Conservation (phyloP, 768 basidiomycete genomes). For the Cytidiella melzeri region DNA sequence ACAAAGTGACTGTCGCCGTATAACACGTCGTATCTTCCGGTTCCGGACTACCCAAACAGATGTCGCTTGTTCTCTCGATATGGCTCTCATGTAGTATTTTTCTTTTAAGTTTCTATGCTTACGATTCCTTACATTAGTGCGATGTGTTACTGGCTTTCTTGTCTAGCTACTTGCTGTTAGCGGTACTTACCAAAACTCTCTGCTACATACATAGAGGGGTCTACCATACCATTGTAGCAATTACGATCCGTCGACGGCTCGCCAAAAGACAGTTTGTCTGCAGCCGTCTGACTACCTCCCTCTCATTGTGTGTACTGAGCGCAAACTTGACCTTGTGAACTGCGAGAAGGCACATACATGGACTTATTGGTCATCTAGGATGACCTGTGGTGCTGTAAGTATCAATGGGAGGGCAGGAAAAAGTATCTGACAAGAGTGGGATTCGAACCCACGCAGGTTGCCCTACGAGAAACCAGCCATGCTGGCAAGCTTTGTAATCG, state of each 20-base stretch:
- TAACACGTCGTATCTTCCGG: constrained; percentile 1
- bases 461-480: too few relatives aligned
- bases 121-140: background rate
- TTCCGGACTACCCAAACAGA: background rate
- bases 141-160: background rate
- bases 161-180: background rate
- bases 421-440: constrained; percentile 2
- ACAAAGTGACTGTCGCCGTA: constrained; percentile 36
- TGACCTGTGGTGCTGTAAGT: too few relatives aligned
- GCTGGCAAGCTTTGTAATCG: too few relatives aligned
- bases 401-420: too few relatives aligned
- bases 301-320: background rate
- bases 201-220: background rate
- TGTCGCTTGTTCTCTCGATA: background rate
- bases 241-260: background rate
- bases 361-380: too few relatives aligned
- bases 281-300: background rate
- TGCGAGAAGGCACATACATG: too few relatives aligned
- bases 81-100: constrained; percentile 1
- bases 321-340: too few relatives aligned
- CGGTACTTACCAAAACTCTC: background rate
- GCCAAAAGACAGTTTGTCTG: background rate
- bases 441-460: constrained; percentile 1
- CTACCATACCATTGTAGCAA: too few relatives aligned
- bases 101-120: background rate